phyloP scores from a whole-genome alignment of 1,139 yeast species.

The Nakaseomyces delphensis region DNA sequence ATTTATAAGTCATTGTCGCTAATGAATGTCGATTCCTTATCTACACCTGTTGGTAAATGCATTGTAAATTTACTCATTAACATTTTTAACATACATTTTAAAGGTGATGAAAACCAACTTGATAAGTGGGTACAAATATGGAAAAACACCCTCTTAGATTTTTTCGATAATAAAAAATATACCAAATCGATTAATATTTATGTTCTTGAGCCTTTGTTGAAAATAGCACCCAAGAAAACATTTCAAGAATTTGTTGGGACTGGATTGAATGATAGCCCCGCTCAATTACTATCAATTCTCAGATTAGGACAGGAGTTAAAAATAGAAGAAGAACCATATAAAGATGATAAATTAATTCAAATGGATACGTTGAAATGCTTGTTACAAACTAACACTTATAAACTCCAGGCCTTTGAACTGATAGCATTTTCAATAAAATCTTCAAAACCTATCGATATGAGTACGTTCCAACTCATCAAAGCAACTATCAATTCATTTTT shows the following conservation, averaged over 20 bases:
- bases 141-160: conserved; percentile 37
- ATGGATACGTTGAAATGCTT: conserved; percentile 34
- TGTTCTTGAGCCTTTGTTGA: conserved; percentile 55
- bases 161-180: conserved; percentile 28
- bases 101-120: conserved; percentile 17
- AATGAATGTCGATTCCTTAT: conserved; percentile 52
- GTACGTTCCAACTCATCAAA: conserved; percentile 38
- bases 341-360: conserved; percentile 34
- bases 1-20: conserved; percentile 39
- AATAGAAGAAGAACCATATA: conserved; percentile 45
- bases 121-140: conserved; percentile 48
- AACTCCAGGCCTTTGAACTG: conserved; percentile 53
- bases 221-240: conserved; percentile 37
- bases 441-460: conserved; percentile 44
- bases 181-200: conserved; percentile 49
- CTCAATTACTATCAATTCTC: conserved; percentile 46
- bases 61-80: conserved; percentile 40
- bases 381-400: conserved; percentile 40
- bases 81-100: conserved; percentile 26
- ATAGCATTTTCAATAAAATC: conserved; percentile 54
- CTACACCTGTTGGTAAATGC: conserved; percentile 61
- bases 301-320: conserved; percentile 58
- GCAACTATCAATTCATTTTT: conserved; percentile 43
- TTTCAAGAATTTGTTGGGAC: conserved; percentile 36
- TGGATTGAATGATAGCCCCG: conserved; percentile 30